phyloP scores from a whole-genome alignment of 176 grass and related monocot species.

The Hordeum marinum region DNA sequence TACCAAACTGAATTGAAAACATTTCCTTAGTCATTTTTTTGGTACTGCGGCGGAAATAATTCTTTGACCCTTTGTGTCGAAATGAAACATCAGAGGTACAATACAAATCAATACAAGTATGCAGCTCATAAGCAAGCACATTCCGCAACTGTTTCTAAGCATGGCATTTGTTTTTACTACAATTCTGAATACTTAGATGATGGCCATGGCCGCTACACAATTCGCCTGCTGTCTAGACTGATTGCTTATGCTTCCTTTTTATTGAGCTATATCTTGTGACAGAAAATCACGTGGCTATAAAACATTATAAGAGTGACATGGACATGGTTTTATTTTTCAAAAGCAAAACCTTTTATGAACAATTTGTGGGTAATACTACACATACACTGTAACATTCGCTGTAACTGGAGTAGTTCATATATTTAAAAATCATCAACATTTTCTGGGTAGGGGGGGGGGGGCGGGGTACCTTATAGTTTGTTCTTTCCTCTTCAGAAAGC shows the following conservation, averaged over 20 bases:
- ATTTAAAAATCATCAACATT: background rate
- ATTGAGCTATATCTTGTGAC: background rate
- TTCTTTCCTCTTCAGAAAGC: constrained; percentile 66
- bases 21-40: background rate
- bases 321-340: background rate
- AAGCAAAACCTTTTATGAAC: background rate
- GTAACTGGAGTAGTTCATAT: background rate
- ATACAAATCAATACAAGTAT: background rate
- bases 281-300: background rate
- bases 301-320: background rate
- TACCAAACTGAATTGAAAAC: background rate
- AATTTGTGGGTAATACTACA: background rate
- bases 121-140: background rate
- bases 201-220: background rate
- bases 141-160: background rate
- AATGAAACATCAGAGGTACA: constrained; percentile 7
- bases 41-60: background rate
- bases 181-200: background rate
- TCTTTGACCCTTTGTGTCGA: background rate
- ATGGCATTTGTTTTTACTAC: background rate
- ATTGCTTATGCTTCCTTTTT: constrained; percentile 8
- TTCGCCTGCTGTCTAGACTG: background rate
- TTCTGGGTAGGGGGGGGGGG: background rate
- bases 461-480: constrained; percentile 54
- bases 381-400: background rate